Conservation (phyloP, 2,329 filamentous ascomycete species). For the Phyllosticta ampelicida region DNA sequence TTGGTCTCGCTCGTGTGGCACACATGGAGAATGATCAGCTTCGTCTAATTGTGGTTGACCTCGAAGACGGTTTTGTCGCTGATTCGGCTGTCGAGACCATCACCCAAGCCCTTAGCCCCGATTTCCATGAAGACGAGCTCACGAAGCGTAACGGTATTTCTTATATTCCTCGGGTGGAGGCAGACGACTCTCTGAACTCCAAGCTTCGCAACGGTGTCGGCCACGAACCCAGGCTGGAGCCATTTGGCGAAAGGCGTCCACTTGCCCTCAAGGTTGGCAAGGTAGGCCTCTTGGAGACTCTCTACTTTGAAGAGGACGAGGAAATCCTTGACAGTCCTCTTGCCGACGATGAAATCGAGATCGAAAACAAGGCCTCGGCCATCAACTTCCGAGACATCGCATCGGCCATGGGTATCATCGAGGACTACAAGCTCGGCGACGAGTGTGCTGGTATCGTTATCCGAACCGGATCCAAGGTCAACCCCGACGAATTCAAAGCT, state of each 20-base stretch:
- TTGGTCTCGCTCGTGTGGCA: not conserved
- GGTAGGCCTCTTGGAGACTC: not conserved
- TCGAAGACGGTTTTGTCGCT: not conserved
- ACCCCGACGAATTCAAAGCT: conserved; percentile 5
- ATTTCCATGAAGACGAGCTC: not conserved
- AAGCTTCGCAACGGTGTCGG: not conserved
- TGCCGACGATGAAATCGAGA: conserved; percentile 20
- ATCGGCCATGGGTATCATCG: conserved; percentile 12
- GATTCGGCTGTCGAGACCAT: not conserved
- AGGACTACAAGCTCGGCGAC: conserved; percentile 8
- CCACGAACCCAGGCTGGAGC: not conserved
- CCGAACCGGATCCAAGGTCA: conserved; percentile 2
- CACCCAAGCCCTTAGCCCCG: not conserved
- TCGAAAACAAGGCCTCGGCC: conserved; percentile 7
- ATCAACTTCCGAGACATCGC: conserved; percentile 11
- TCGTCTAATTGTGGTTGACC: not conserved
- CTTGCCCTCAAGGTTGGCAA: not conserved
- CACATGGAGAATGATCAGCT: not conserved
- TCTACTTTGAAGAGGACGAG: not conserved
- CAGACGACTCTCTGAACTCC: not conserved
- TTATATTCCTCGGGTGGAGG: not conserved
- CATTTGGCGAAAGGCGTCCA: not conserved
- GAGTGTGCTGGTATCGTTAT: conserved; percentile 16
- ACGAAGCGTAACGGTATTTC: not conserved
- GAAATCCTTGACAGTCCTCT: not conserved